A percentile compares a stretch with the other conserved stretches of the same genome.
phyloP scores from a whole-genome alignment of 352 stramenopile species.

The Globisporangium nunn region DNA sequence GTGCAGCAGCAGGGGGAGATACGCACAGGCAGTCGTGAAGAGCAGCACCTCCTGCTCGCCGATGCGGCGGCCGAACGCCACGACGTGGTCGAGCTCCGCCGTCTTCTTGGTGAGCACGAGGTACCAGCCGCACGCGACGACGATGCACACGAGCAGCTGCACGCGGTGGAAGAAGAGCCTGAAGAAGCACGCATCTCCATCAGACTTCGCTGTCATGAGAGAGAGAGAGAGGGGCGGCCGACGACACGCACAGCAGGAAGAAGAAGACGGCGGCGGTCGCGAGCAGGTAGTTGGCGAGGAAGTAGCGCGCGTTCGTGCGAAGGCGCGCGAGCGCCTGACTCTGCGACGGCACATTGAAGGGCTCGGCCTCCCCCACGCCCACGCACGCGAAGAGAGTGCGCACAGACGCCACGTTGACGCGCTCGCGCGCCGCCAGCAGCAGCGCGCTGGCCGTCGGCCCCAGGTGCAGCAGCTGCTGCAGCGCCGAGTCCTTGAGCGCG shows the following conservation, averaged over 20 bases:
- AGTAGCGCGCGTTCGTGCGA: conserved; percentile 63
- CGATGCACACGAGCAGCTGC: conserved; percentile 54
- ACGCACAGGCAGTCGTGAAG: conserved; percentile 50
- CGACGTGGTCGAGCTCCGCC: conserved; percentile 31
- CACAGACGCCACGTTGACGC: conserved; percentile 34
- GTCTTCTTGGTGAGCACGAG: conserved; percentile 43
- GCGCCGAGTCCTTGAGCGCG: conserved; percentile 9
- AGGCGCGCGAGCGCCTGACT: conserved; percentile 43
- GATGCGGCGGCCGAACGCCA: conserved; percentile 45
- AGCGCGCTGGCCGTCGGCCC: conserved; percentile 23
- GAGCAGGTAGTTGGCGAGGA: conserved; percentile 72
- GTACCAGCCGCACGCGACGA: conserved; percentile 57
- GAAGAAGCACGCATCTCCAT: not conserved
- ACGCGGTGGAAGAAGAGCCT: conserved; percentile 71
- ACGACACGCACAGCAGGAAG: conserved; percentile 2
- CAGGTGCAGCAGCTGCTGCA: conserved; percentile 19
- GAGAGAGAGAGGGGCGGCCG: not conserved
- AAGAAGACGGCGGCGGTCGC: conserved; percentile 7
- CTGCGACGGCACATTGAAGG: conserved; percentile 50
- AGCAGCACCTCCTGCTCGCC: conserved; percentile 60
- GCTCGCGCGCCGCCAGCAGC: conserved; percentile 32
- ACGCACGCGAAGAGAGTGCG: conserved; percentile 59
- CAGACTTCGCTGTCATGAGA: too few relatives aligned
- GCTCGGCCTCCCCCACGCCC: conserved; percentile 48
- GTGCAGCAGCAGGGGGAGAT: not conserved